phyloP scores from a whole-genome alignment of 2,329 filamentous ascomycete genomes.

The Pseudofabraea citricarpa region DNA sequence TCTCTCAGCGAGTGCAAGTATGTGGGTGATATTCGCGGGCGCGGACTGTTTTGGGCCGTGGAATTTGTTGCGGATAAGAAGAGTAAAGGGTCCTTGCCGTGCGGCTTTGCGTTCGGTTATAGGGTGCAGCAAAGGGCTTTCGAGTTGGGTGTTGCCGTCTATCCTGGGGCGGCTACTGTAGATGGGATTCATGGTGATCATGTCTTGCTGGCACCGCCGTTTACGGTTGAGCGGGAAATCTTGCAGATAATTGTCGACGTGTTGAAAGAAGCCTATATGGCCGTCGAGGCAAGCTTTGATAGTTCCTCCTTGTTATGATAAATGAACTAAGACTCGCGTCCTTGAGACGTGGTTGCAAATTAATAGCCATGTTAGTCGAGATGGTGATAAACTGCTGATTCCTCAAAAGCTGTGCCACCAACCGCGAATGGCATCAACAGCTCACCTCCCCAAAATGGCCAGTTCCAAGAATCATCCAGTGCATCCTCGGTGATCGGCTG shows the following conservation, averaged over 20 bases:
- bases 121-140: slow-evolving; percentile 39
- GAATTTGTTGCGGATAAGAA: slow-evolving; percentile 45
- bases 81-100: slow-evolving; percentile 39
- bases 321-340: too few relatives aligned
- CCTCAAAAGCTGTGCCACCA: too few relatives aligned
- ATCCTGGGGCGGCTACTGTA: slow-evolving; percentile 49
- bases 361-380: too few relatives aligned
- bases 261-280: background rate
- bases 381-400: too few relatives aligned
- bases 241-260: slow-evolving; percentile 45
- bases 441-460: background rate
- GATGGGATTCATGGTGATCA: slow-evolving; percentile 54
- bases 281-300: too few relatives aligned
- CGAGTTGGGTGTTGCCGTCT: slow-evolving; percentile 37
- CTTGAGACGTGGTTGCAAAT: too few relatives aligned
- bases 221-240: slow-evolving; percentile 46
- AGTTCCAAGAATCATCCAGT: background rate
- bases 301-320: too few relatives aligned
- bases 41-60: slow-evolving; percentile 49
- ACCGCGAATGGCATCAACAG: too few relatives aligned
- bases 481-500: too few relatives aligned
- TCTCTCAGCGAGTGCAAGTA: slow-evolving; percentile 35
- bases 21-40: slow-evolving; percentile 55
- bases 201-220: slow-evolving; percentile 54
- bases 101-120: slow-evolving; percentile 34